Conservation (phyloP, 495 filamentous ascomycete species). For the Cercophora newfieldiana region DNA sequence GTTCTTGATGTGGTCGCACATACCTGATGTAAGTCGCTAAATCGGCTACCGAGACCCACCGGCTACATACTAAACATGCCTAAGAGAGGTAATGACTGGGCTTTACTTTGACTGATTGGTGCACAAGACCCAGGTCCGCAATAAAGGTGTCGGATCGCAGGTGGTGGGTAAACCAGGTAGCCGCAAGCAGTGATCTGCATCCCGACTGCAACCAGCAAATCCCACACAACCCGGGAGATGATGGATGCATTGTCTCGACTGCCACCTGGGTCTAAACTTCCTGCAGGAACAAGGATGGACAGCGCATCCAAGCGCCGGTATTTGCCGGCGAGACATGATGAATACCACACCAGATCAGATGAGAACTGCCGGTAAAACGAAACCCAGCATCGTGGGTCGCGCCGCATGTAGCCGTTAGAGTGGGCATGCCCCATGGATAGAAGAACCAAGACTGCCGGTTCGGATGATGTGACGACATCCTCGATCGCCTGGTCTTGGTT, state of each 20-base stretch:
- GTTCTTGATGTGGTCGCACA: not conserved
- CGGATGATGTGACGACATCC: not conserved
- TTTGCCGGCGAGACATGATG: not conserved
- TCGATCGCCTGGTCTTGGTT: not conserved
- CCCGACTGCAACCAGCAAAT: not conserved
- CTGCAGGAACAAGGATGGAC: conserved; percentile 9
- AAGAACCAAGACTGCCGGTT: not conserved
- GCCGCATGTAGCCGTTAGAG: not conserved
- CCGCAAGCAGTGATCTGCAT: not conserved
- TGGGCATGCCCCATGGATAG: not conserved
- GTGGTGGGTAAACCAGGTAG: not conserved
- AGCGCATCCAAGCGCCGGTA: not conserved
- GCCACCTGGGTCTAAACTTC: not conserved
- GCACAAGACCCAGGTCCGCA: no score
- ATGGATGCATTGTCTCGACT: no score
- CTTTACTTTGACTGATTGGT: not conserved
- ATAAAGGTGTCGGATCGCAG: no score
- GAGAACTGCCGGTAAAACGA: not conserved
- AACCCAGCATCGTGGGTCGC: not conserved
- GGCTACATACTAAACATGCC: not conserved
- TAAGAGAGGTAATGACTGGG: not conserved
- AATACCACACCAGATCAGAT: not conserved
- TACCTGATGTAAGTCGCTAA: not conserved
- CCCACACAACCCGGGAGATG: not conserved
- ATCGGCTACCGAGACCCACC: not conserved